Base-by-base conservation (phyloP, 495 filamentous ascomycete species). In the Lophium mytilinum region DNA sequence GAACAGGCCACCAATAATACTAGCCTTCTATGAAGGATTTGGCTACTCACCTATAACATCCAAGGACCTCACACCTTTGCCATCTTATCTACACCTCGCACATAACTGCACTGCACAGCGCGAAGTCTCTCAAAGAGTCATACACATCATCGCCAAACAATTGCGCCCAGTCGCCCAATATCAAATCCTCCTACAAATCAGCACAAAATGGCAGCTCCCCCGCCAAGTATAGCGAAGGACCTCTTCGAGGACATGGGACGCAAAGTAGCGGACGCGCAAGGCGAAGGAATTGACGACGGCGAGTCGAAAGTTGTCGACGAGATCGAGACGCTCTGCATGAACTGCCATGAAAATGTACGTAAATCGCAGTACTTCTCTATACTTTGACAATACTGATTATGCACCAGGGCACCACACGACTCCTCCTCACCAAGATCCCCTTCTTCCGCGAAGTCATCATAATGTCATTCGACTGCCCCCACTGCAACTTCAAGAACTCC, bases 361-460 rank as follows among this genome's bases (percentile, higher is more conserved):
- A 5, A 49, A n/a, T 34, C 45, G 30, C 33, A 8, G 17, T 21
- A 30, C 24, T 6, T 30, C 6, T 30, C 3, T 2, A 30, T 2
- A 30, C 6, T 3, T 30, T 30, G 24, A 30, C 2, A 30, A 30
- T 30, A 6, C 24, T 30, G 6, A 30, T 30, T 6, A 30, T 30
- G 58, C 1, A 24, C 10, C 61, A 95, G 86, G 92, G 93, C 71
- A 83, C 71, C 0, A 98, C 93, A 9, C 82, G 87, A 47, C 78
- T 98, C 21, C 78, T 97, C 19, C 81, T 97, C 39, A 91, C 92
- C 45, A 82, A 84, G 47, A 95, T 99, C 18, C 94, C 93, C 18
- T 96, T 84, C 76, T 97, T 99, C 79, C 87, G 89, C 67, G 93
- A 99, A 69, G 82, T 97, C 57, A 89, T 99, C 59, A 80, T 99